Conservation (phyloP, 108 stramenopile genomes). For the Skeletonema potamos region DNA sequence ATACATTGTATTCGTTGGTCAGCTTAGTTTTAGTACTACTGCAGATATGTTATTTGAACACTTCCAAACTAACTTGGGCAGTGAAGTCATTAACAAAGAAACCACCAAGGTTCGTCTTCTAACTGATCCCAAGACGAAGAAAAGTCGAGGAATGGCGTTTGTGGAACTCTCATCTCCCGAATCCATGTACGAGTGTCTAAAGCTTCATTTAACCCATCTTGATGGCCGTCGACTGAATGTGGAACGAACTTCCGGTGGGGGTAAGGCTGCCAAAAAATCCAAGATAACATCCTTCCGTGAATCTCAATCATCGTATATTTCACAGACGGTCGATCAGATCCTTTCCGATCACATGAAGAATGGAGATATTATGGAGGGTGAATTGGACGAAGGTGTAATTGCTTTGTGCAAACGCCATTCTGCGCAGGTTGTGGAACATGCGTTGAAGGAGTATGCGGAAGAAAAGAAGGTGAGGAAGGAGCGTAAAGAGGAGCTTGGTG, state of each 20-base stretch:
- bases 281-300: conserved; percentile 66
- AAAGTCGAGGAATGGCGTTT: conserved; percentile 89
- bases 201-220: conserved; percentile 88
- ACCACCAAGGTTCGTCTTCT: conserved; percentile 77
- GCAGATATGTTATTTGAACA: conserved; percentile 66
- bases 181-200: conserved; percentile 79
- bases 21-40: conserved; percentile 85
- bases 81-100: conserved; percentile 36
- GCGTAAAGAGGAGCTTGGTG: conserved; percentile 60
- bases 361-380: conserved; percentile 75
- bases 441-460: conserved; percentile 76
- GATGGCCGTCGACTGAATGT: conserved; percentile 93
- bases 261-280: conserved; percentile 61
- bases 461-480: conserved; percentile 52
- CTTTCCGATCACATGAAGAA: conserved; percentile 63
- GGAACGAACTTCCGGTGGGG: conserved; percentile 78
- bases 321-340: conserved; percentile 78
- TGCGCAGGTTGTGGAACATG: conserved; percentile 71
- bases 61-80: conserved; percentile 59
- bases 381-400: conserved; percentile 90
- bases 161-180: conserved; percentile 77
- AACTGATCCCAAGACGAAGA: conserved; percentile 73
- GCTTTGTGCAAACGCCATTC: conserved; percentile 81
- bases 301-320: conserved; percentile 82
- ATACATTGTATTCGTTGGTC: conserved; percentile 92